A percentile compares a stretch with the other conserved stretches of the same genome.
Evolutionary conservation across 2,329 filamentous ascomycete genomes (phyloP).

Genomic region (Sporothrix globosa): DNA sequence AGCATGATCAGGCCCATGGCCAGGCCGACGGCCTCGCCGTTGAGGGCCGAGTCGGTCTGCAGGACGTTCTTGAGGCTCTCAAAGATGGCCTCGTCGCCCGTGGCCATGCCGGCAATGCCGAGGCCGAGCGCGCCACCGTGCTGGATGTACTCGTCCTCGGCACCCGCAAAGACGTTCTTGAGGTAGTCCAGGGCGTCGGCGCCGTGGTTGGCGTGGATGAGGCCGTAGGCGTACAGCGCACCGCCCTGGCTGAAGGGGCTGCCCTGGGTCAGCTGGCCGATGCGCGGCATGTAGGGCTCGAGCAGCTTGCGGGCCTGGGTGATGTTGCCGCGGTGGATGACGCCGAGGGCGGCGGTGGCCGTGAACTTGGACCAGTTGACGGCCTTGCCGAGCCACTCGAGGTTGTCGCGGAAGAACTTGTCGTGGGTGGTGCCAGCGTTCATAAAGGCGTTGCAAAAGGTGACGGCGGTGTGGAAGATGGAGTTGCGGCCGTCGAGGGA

Average conservation of each 20-base stretch:
- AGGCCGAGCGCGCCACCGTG: constrained; percentile 94
- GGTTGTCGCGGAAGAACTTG: constrained; percentile 96
- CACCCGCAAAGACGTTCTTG: constrained; percentile 71
- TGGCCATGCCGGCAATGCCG: constrained; percentile 97
- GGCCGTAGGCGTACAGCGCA: constrained; percentile 89
- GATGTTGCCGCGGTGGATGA: constrained; percentile 94
- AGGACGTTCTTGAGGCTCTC: constrained; percentile 87
- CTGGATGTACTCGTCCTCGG: constrained; percentile 90
- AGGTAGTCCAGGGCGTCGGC: constrained; percentile 85
- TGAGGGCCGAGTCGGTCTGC: constrained; percentile 92
- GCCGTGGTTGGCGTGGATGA: constrained; percentile 97
- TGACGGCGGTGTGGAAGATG: constrained; percentile 97
- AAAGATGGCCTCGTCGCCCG: constrained; percentile 85
- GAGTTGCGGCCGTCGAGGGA: constrained; percentile 95
- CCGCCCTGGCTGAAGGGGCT: constrained; percentile 96
- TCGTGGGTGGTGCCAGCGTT: constrained; percentile 97
- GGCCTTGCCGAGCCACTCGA: constrained; percentile 97
- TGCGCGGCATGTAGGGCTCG: constrained; percentile 88
- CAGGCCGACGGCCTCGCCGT: constrained; percentile 93
- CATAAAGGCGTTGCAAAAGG: constrained; percentile 98
- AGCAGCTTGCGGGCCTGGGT: constrained; percentile 90
- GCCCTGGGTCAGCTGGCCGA: constrained; percentile 71
- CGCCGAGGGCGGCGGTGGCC: constrained; percentile 90
- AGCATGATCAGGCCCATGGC: constrained; percentile 98
- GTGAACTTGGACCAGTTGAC: constrained; percentile 99